Base-by-base conservation (phyloP, 805 yeast genomes). In the Candida insectalens region DNA sequence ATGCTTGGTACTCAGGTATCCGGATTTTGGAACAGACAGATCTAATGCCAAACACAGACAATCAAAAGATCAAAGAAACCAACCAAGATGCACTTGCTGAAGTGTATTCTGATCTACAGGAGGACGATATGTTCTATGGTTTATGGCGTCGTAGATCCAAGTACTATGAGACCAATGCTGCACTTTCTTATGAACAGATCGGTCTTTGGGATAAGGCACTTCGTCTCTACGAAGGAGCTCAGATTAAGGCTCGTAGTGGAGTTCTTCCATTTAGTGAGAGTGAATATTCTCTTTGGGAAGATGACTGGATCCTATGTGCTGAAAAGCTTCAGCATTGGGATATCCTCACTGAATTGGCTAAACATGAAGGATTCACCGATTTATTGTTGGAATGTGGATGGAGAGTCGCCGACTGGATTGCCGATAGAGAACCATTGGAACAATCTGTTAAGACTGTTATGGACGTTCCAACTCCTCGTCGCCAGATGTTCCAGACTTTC, bases 241-340 rank as follows among this genome's bases (percentile, higher is more conserved):
- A 92, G 60, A 83, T 92, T 37, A 88, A 89, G 47, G 96, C 98
- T 0, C 65, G 98, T 37, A 81, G 94, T 50, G 96, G 97, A 2
- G 94, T 83, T 3, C 61, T 92, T 26, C 98, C 99, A 1, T 92
- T 84, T 51, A 85, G 96, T 19, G 96, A 92, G 50, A 74, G 94
- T 1, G 99, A 92, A 52, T 92, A 92, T 48, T 77, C 92, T 0
- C 64, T 92, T 22, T 92, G 99, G 99, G 98, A 94, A 59, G 98
- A 92, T 51, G 94, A 88, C 49, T 92, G 99, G 99, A 87, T 92
- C 36, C 61, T 83, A 25, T 88, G 98, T 63, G 95, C 98, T 3
- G 96, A 92, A 52, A 89, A 89, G 55, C 63, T 92, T 27, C 98
- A 92, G 52, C 96, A 92, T 44, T 92, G 99, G 99, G 98, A 92